Percentiles rank a stretch among this genome's conserved stretches.
phyloP scores from a whole-genome alignment of 352 stramenopile genomes.

The Plasmopara viticola region DNA sequence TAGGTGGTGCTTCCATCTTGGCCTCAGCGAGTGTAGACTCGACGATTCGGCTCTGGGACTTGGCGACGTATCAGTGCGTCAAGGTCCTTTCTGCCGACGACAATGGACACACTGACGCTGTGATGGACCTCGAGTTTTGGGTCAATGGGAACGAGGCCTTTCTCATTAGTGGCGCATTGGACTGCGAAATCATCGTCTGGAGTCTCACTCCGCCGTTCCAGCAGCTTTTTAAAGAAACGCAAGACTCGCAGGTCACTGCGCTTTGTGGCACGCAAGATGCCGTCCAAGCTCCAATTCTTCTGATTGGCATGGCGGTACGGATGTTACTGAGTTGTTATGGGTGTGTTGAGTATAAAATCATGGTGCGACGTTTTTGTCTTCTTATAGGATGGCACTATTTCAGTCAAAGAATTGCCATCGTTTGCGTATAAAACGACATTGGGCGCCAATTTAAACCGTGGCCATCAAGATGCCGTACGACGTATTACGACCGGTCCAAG shows the following conservation, averaged over 20 bases:
- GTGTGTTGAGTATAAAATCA: constrained; percentile 2
- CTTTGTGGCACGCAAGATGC: constrained; percentile 66
- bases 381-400: constrained; percentile 62
- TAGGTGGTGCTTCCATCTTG: constrained; percentile 57
- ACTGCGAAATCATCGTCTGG: constrained; percentile 83
- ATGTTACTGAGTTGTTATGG: constrained; percentile 12
- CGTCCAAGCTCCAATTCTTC: constrained; percentile 57
- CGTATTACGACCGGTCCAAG: constrained; percentile 64
- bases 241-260: constrained; percentile 70
- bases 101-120: constrained; percentile 68
- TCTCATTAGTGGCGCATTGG: constrained; percentile 74
- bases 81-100: constrained; percentile 67
- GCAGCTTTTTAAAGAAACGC: constrained; percentile 78
- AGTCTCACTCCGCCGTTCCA: constrained; percentile 65
- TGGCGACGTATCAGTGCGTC: constrained; percentile 76
- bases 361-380: constrained; percentile 10
- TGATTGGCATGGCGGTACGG: constrained; percentile 63
- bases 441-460: constrained; percentile 46
- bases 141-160: constrained; percentile 82
- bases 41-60: constrained; percentile 78
- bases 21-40: constrained; percentile 78
- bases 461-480: constrained; percentile 70
- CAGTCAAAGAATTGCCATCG: constrained; percentile 76
- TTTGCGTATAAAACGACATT: constrained; percentile 83
- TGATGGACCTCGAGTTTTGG: constrained; percentile 86